Base-by-base conservation (phyloP, 768 basidiomycete genomes). In the Phylloporus rhodoxanthus region DNA sequence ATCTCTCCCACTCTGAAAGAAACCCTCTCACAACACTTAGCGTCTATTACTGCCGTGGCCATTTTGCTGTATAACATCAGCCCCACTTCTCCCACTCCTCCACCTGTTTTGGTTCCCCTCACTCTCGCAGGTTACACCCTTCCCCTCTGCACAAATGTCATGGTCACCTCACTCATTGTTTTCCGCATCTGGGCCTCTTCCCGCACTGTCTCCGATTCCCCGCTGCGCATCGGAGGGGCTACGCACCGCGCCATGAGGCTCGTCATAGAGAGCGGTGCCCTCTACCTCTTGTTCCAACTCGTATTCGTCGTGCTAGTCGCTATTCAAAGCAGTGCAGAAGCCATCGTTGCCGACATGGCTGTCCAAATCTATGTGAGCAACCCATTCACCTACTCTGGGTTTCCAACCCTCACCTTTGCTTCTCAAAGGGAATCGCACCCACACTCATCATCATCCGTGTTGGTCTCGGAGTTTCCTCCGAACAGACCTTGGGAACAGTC, bases 101-200 rank as follows among this genome's bases (percentile, higher is more conserved):
- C 72, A 15, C 53, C 67, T 5, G 53, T 53, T 4, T 40, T 72
- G 15, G 64, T 66, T n/a, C 67, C 73, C 2, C 56, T 74, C 5
- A 67, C 65, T 21, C 64, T 67, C 14, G 71, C 72, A 0, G 62
- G 52, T 13, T 75, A 70, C 33, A 17, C 52, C 21, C 66, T 76
- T 30, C 71, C 75, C 4, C 65, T 76, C 30, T 65, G 63, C 45
- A 68, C 72, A 6, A 77, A 76, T 48, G 44, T 71, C 55, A 47
- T 75, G 21, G 65, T 75, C 29, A 75, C 74, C 6, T 40, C 46
- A 11, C 68, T 77, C 59, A 75, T 75, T 40, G 67, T 68, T 17
- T 60, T 46, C 32, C 72, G 70, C 28, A 70, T 77, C 25, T 74
- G 68, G 70, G 48, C 54, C 33, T 51, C 56, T 37, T 61, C 60